phyloP scores from a whole-genome alignment of 2,329 filamentous ascomycete genomes.

The Fusarium incarnatum region DNA sequence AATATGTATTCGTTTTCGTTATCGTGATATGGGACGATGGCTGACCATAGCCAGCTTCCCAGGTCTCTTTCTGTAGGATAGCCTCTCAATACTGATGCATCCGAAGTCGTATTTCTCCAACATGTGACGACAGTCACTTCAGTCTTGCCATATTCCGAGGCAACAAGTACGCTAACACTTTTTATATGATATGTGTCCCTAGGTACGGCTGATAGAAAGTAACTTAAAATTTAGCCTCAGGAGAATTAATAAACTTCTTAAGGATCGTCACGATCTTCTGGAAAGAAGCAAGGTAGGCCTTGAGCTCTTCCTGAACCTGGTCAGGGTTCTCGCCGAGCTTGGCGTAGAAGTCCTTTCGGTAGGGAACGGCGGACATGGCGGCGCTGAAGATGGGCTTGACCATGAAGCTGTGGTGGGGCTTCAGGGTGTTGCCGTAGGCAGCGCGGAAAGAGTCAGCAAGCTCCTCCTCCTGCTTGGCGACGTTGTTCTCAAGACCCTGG shows the following conservation, averaged over 20 bases:
- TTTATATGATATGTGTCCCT: not conserved
- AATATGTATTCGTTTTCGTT: conserved; percentile 33
- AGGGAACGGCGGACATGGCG: conserved; percentile 93
- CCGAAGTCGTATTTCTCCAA: conserved; percentile 17
- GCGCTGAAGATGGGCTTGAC: conserved; percentile 93
- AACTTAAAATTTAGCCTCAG: too few species aligned
- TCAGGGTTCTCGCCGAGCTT: conserved; percentile 79
- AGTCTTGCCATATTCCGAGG: conserved; percentile 6
- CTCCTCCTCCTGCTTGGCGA: conserved; percentile 75
- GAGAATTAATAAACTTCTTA: conserved; percentile 66
- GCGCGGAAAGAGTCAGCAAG: conserved; percentile 87
- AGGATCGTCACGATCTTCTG: conserved; percentile 84
- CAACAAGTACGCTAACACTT: conserved; percentile 8
- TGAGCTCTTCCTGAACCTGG: conserved; percentile 73
- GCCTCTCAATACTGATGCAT: conserved; percentile 12
- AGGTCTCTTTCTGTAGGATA: conserved; percentile 21
- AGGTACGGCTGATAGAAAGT: too few species aligned
- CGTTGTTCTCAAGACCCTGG: conserved; percentile 82
- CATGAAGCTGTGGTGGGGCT: conserved; percentile 89
- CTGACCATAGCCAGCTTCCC: conserved; percentile 4
- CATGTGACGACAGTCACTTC: conserved; percentile 16
- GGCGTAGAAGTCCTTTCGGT: conserved; percentile 90
- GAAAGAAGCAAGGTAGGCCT: conserved; percentile 79
- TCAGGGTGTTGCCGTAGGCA: conserved; percentile 88
- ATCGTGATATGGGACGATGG: conserved; percentile 23